Conservation (phyloP, 140 eudicot genomes). For the Senecio squalidus region DNA sequence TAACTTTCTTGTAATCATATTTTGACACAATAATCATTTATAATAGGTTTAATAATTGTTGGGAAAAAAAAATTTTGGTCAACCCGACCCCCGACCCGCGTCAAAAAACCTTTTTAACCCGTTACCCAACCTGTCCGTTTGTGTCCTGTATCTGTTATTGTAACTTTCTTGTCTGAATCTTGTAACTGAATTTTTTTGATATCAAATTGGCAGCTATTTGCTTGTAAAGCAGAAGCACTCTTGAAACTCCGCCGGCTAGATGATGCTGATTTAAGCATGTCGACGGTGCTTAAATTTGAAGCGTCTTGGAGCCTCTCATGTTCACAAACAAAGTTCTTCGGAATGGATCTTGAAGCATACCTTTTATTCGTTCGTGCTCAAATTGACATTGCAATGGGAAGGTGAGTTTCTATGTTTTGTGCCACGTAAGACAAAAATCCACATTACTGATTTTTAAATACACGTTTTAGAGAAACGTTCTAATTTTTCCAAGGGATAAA, state of each 20-base stretch:
- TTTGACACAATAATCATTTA: too few species aligned
- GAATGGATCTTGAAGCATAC: slow-evolving; percentile 75
- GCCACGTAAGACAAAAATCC: slow-evolving; percentile 3
- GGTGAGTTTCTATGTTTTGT: slow-evolving; percentile 38
- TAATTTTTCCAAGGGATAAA: too few species aligned
- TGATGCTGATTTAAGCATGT: slow-evolving; percentile 45
- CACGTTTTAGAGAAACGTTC: too few species aligned
- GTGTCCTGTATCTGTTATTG: too few species aligned
- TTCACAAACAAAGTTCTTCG: slow-evolving; percentile 66
- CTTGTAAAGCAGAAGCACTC: slow-evolving; percentile 88
- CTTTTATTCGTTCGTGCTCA: slow-evolving; percentile 62
- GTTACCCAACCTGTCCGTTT: too few species aligned
- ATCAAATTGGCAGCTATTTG: slow-evolving; percentile 52
- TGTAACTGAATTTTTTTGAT: slow-evolving; percentile 29
- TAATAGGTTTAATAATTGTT: too few species aligned
- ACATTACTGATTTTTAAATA: too few species aligned
- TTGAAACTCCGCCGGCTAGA: slow-evolving; percentile 67
- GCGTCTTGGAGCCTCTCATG: slow-evolving; percentile 25
- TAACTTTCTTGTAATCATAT: too few species aligned
- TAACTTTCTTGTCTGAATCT: too few species aligned
- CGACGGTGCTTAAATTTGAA: slow-evolving; percentile 40
- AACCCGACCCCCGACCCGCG: too few species aligned
- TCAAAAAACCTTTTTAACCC: too few species aligned
- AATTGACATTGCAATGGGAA: slow-evolving; percentile 74
- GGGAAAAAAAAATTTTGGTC: too few species aligned